Evolutionary conservation across 768 basidiomycete species (phyloP), one percentile per base, ranked within the genome.

Genomic region (Cystobasidium ongulense): DNA sequence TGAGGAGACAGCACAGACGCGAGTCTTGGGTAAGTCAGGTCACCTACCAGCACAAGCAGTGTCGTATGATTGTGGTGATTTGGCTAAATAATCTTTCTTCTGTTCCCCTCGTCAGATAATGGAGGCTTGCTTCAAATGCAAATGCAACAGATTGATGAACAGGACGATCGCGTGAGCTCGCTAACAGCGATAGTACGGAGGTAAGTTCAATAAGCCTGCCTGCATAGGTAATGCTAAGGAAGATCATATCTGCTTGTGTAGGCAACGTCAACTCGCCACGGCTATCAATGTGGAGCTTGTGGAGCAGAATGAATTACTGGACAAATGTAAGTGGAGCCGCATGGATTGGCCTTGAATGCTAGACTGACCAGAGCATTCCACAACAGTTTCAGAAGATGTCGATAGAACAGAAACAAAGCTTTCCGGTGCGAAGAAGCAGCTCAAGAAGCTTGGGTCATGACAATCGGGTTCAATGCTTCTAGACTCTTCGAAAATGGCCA

Each of bases 211-310:
- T 50, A 4, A 41, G 7, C 39, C 39, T 41, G 18, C 18, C 18
- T 7, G 39, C 39, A 18, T 41, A 7, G 39, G 8, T 7, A 7
- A 8, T 41, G 39, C 39, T 41, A 41, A 7, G 18, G 39, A 41
- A 41, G 39, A 41, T 7, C 7, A 41, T 18, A 41, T 18, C 39
- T 8, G 39, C 39, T 41, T 41, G 8, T 18, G 39, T 18, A 86
- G 92, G 39, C 93, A 96, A 82, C 85, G 87, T 78, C 87, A 90
- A 35, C 85, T 96, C 13, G 94, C 92, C n/a, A 84, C 89, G 66
- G 92, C 91, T 1, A 95, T 97, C 72, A 85, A 86, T 64, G 85
- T 84, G 57, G 94, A 46, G 70, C 67, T 63, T n/a, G 59, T 50
- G 25, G 1, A 31, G 52, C 62, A 57, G 63, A 31, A 62, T 66